A percentile compares a stretch with the other conserved stretches of the same genome.
phyloP scores from a whole-genome alignment of 2,329 filamentous ascomycete genomes.

The Neonectria neomacrospora region DNA sequence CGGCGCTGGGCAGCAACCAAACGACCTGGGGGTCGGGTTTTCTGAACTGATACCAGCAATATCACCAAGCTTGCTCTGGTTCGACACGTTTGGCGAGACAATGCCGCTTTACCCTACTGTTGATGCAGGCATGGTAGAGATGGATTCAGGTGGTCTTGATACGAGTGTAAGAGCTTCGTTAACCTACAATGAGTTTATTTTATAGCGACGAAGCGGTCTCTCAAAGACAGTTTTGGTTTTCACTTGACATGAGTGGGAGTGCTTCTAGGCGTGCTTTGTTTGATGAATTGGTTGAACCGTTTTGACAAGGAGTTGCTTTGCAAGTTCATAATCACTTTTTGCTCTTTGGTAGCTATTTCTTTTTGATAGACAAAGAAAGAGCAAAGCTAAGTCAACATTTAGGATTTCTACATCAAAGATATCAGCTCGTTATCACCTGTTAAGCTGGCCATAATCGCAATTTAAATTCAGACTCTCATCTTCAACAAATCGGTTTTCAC shows the following conservation, averaged over 20 bases:
- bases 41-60: conserved; percentile 39
- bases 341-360: too few species aligned
- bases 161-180: conserved; percentile 2
- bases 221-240: neutral
- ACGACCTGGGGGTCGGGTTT: conserved; percentile 20
- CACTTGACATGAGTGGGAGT: neutral
- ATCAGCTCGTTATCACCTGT: too few species aligned
- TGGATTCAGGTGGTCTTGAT: conserved; percentile 5
- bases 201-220: neutral
- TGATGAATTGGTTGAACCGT: neutral
- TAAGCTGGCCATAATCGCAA: too few species aligned
- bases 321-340: neutral
- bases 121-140: conserved; percentile 37
- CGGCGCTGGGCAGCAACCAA: conserved; percentile 22
- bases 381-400: too few species aligned
- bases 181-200: conserved; percentile 23
- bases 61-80: conserved; percentile 43
- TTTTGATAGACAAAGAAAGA: too few species aligned
- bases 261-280: neutral
- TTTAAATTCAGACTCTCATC: neutral
- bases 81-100: conserved; percentile 42
- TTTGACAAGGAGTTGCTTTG: neutral
- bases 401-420: too few species aligned
- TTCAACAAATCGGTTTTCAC: neutral
- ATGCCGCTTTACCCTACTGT: conserved; percentile 43